Evolutionary conservation across 371 early-diverging fungal species (phyloP), one percentile per base, ranked within the genome.

Genomic region (Mortierella sp.): DNA sequence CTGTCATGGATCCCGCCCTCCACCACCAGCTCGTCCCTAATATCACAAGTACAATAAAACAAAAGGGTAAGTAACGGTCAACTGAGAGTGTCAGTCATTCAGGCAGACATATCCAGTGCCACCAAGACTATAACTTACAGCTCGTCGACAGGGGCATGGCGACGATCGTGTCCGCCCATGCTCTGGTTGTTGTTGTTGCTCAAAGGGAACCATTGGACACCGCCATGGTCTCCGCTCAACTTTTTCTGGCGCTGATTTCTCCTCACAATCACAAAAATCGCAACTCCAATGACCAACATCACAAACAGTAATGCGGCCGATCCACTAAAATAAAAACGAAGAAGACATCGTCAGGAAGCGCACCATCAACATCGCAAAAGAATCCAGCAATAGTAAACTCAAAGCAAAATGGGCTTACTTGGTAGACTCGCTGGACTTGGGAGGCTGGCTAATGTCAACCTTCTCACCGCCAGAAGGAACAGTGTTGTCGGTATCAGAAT

Each of bases 161-260:
- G 26, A 14, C n/a, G 72, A n/a, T 72, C 53, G 13, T 31, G 69
- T 28, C 43, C 44, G 21, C 43, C 44, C 8, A 43, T 50, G 40
- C 59, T n/a, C 14, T 70, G n/a, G 69, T 51, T 74, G 31, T 34
- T 59, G 59, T 26, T 61, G 8, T 61, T 61, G 19, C 53, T 70
- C 9, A 84, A 73, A 9, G 84, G 84, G 71, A 80, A 84, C 84
- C 84, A 84, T 43, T 84, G 80, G n/a, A 69, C 73, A 0, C 72
- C 83, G 34, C 61, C 64, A 43, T 74, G 78, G 1, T 31, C 61
- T 13, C 77, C 71, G 9, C 71, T 51, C 46, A 54, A 54, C 48
- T 71, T 83, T 54, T 70, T 76, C 50, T 79, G 76, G 14, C 72
- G 70, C n/a, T 31, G 72, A 40, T 74, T 79, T 26, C 73, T 76